Conservation (phyloP, 345 rosid species). For the Eucalyptus viminalis region DNA sequence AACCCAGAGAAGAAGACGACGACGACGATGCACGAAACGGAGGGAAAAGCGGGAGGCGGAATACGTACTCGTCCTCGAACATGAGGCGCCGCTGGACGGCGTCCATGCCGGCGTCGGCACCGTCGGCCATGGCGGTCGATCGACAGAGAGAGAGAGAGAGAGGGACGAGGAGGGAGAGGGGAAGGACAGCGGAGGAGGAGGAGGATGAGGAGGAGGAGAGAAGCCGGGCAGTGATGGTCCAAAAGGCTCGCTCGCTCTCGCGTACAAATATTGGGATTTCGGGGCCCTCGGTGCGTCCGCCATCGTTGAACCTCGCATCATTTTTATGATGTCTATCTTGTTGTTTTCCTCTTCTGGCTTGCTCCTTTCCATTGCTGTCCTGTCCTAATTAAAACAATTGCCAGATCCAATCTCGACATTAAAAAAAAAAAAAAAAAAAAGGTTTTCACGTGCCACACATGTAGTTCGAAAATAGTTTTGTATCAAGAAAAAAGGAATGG, state of each 20-base stretch:
- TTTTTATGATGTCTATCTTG: background rate
- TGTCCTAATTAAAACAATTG: background rate
- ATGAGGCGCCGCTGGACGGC: conserved; percentile 98
- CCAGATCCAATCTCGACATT: background rate
- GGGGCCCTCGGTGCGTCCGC: background rate
- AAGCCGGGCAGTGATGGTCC: background rate
- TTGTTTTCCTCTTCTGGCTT: background rate
- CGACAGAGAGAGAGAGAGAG: background rate
- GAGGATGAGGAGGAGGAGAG: background rate
- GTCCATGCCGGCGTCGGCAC: conserved; percentile 73
- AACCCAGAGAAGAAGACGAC: background rate
- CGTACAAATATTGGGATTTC: background rate
- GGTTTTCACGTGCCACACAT: background rate
- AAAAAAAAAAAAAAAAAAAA: background rate
- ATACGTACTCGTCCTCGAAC: conserved; percentile 77
- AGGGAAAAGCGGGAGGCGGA: background rate
- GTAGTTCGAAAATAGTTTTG: background rate
- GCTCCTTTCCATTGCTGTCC: background rate
- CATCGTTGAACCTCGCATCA: background rate
- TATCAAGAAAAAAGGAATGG: background rate
- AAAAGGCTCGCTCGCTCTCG: background rate
- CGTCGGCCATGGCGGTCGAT: background rate
- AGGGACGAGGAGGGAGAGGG: background rate
- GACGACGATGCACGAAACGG: background rate
- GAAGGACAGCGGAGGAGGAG: background rate